Base-by-base conservation (phyloP, 371 early-diverging fungal genomes). In the Mortierella sp. region DNA sequence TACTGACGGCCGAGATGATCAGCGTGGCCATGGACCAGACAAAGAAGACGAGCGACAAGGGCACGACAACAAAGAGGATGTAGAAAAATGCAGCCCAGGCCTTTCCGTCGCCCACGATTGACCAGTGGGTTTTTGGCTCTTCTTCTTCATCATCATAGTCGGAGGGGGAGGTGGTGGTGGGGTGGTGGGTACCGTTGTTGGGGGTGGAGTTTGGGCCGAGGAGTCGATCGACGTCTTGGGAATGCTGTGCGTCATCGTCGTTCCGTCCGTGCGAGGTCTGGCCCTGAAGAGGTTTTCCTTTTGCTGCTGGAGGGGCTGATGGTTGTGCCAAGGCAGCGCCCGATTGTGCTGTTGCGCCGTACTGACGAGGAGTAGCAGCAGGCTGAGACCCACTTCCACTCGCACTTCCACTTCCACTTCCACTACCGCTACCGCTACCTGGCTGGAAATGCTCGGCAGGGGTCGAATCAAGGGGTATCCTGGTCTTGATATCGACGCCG, bases 391-490 rank as follows among this genome's bases (percentile, higher is more conserved):
- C 26, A 24, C 64, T 55, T 13, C 66, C 55, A 3, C 70, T 55
- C 9, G 64, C 45, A 7, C 43, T 43, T n/a, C 73, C 63, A 68
- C 52, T 71, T 19, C 69, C 69, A 45, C 55, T 58, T 22, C 58
- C 66, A 44, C 70, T 52, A 26, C 67, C 43, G 19, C 72, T 50
- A 31, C 64, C 44, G 39, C 68, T 37, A 16, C 71, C 68, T 13
- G 48, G 29, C 47, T 66, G 73, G 41, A 63, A 77, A 26, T 80
- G 47, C 43, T 68, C 68, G 34, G 80, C 52, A 19, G 81, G 81
- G 10, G 74, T 80, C 11, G 75, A 77, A 34, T 82, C 82, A 3
- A 74, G 61, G 3, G 82, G 82, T 71, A 82, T 82, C 69, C 82
- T 70, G 14, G 75, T 72, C 70, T 82, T 82, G 48, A 77, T 61